These are phyloP conservation scores for Yarrowia sp. DNA, from an alignment of 805 yeast genomes.

Conservation along the genomic window DNA sequence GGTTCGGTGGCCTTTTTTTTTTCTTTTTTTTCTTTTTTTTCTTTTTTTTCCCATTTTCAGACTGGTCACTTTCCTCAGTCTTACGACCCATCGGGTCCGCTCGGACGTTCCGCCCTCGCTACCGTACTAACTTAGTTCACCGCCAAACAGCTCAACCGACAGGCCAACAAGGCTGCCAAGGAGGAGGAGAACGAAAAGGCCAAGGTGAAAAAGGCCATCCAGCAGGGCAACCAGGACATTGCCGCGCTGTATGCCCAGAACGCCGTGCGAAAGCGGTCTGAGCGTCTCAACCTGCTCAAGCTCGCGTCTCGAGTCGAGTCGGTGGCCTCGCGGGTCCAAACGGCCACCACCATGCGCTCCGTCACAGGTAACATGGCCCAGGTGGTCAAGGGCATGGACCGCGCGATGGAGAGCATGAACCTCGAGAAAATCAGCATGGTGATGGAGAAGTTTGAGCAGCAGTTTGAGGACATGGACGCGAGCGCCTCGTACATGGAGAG, in stretches of 20 bases:
- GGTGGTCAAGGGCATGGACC: conserved; percentile 95
- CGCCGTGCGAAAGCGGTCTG: conserved; percentile 91
- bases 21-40: too few relatives aligned
- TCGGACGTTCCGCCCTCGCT: not conserved
- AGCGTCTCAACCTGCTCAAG: conserved; percentile 78
- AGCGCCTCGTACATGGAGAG: conserved; percentile 91
- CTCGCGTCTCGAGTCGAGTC: conserved; percentile 92
- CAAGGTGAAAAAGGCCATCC: conserved; percentile 85
- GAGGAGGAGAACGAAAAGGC: conserved; percentile 88
- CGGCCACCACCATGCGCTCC: conserved; percentile 96
- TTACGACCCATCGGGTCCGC: not conserved
- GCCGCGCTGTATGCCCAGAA: conserved; percentile 95
- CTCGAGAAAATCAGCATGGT: conserved; percentile 89
- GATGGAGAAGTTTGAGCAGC: conserved; percentile 96
- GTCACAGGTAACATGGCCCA: conserved; percentile 93
- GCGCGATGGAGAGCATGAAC: conserved; percentile 94
- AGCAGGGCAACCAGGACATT: conserved; percentile 86
- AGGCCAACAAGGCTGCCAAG: conserved; percentile 87
- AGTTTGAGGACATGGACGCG: conserved; percentile 95
- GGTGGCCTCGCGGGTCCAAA: conserved; percentile 93
- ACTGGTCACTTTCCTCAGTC: too few relatives aligned
- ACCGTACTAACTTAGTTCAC: conserved; percentile 63
- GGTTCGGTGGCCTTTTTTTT: too few relatives aligned
- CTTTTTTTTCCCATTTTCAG: too few relatives aligned
- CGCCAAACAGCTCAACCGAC: conserved; percentile 88